A percentile compares a stretch with the other conserved stretches of the same genome.
Evolutionary conservation across 225 moss, liverwort and hornwort species (phyloP).

Genomic region (Polytrichum commune): DNA sequence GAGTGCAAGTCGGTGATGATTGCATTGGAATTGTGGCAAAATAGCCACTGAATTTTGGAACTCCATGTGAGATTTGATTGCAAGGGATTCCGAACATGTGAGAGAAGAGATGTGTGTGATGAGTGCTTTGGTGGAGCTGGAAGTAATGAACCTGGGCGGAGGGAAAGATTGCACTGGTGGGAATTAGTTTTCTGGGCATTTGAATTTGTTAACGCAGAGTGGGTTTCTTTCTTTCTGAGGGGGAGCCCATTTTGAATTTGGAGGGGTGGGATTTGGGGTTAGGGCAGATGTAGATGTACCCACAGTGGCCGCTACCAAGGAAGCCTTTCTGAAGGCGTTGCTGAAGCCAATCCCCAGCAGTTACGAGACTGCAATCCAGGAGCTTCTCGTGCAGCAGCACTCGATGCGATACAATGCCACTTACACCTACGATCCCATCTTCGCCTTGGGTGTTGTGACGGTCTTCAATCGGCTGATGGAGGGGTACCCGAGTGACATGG

Average conservation of each 20-base stretch:
- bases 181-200: background rate
- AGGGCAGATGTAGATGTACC: conserved; percentile 56
- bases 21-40: too few relatives aligned
- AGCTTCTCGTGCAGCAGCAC: conserved; percentile 94
- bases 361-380: conserved; percentile 90
- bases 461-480: conserved; percentile 95
- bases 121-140: too few relatives aligned
- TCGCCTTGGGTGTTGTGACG: conserved; percentile 84
- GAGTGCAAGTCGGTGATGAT: too few relatives aligned
- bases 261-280: conserved; percentile 28
- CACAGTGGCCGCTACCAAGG: conserved; percentile 81
- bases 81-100: background rate
- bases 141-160: too few relatives aligned
- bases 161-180: too few relatives aligned
- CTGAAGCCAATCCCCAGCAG: conserved; percentile 91
- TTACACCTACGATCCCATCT: conserved; percentile 82
- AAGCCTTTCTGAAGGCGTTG: conserved; percentile 57
- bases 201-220: too few relatives aligned
- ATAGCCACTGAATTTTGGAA: background rate
- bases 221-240: too few relatives aligned
- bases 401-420: conserved; percentile 91
- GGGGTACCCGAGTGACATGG: conserved; percentile 64
- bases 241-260: background rate
- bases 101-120: background rate
- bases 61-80: too few relatives aligned